Percentiles rank a stretch among this genome's conserved stretches.
phyloP scores from a whole-genome alignment of 768 basidiomycete genomes.

The Suillus ampliporus region DNA sequence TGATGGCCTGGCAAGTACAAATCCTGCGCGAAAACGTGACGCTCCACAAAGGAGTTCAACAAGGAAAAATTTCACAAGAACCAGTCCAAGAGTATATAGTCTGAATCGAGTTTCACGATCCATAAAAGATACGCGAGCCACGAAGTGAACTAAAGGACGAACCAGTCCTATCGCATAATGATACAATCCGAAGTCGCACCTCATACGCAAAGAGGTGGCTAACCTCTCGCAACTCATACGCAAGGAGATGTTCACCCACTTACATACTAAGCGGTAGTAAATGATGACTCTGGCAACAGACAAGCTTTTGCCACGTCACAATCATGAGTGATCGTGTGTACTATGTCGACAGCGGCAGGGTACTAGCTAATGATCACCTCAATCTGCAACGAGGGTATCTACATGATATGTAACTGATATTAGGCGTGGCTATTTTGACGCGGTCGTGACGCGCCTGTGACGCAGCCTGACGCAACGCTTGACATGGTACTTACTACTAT shows the following conservation, averaged over 20 bases:
- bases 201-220: slow-evolving; percentile 13
- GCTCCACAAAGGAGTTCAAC: slow-evolving; percentile 11
- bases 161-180: slow-evolving; percentile 2
- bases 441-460: too few relatives aligned
- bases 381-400: too few relatives aligned
- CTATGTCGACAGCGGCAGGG: too few relatives aligned
- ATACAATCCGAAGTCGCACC: slow-evolving; percentile 4
- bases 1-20: too few relatives aligned
- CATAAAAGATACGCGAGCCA: slow-evolving; percentile 19
- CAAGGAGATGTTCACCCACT: slow-evolving; percentile 7
- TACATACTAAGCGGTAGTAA: background rate
- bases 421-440: too few relatives aligned
- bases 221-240: background rate
- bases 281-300: background rate
- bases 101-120: slow-evolving; percentile 38
- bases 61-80: slow-evolving; percentile 9
- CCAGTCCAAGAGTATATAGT: slow-evolving; percentile 26
- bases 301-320: too few relatives aligned
- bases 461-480: too few relatives aligned
- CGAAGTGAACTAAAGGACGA: slow-evolving; percentile 36
- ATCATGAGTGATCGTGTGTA: too few relatives aligned
- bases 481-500: too few relatives aligned
- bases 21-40: background rate
- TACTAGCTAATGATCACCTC: too few relatives aligned
- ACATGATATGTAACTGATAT: too few relatives aligned